A percentile compares a stretch with the other conserved stretches of the same genome.
These are phyloP conservation scores for Podospora sp. DNA, from an alignment of 495 filamentous ascomycete species.

Conservation along the genomic window DNA sequence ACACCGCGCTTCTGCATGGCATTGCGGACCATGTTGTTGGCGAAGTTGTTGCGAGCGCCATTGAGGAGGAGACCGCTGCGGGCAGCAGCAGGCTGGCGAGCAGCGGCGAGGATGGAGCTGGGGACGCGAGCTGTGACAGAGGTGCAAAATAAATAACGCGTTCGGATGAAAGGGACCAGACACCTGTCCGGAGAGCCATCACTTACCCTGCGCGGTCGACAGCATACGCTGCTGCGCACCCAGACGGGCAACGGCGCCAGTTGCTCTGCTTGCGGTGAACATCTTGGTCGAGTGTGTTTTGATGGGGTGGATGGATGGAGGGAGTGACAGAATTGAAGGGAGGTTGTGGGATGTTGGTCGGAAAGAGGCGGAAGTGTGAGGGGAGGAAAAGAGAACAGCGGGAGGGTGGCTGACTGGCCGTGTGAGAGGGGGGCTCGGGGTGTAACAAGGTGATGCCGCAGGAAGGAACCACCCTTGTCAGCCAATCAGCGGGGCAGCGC, in stretches of 20 bases:
- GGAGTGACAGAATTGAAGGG: neutral
- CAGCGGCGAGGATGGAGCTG: constrained; percentile 32
- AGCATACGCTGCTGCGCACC: constrained; percentile 29
- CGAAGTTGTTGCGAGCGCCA: constrained; percentile 26
- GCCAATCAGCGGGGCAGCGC: neutral
- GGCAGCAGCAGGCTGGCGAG: constrained; percentile 22
- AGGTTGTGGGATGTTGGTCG: neutral
- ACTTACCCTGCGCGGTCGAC: constrained; percentile 31
- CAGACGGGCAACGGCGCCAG: constrained; percentile 28
- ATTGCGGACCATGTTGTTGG: constrained; percentile 26
- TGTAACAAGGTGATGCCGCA: constrained; percentile 1
- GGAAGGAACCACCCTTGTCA: neutral
- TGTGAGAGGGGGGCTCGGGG: neutral
- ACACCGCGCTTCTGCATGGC: constrained; percentile 36
- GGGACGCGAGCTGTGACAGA: constrained; percentile 30
- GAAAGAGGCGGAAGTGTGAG: neutral
- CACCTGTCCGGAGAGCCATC: constrained; percentile 13
- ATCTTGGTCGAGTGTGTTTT: constrained; percentile 21
- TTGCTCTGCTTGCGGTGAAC: constrained; percentile 29
- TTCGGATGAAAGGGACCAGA: constrained; percentile 10
- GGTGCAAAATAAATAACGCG: constrained; percentile 10
- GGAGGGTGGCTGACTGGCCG: neutral
- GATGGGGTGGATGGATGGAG: constrained; percentile 13
- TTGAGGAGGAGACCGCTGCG: constrained; percentile 31
- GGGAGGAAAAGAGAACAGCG: neutral